These are phyloP conservation scores for Trametes elegans DNA, from an alignment of 768 basidiomycete genomes.

Conservation along the genomic window DNA sequence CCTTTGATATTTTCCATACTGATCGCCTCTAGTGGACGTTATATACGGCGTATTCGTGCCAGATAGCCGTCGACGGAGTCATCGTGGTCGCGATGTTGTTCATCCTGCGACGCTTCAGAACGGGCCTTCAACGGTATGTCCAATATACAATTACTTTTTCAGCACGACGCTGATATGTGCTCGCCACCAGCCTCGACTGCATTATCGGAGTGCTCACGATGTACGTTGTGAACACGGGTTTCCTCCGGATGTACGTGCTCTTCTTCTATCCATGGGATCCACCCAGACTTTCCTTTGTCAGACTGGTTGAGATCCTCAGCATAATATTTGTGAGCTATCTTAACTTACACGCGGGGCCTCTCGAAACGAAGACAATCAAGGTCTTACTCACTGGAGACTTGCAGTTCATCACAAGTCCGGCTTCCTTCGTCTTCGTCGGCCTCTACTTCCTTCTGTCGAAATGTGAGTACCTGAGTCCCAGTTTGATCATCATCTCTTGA, in stretches of 20 bases:
- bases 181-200: background rate
- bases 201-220: background rate
- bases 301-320: background rate
- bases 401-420: background rate
- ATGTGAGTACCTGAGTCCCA: background rate
- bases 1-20: no score
- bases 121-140: background rate
- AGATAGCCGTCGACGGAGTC: background rate
- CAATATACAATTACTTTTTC: background rate
- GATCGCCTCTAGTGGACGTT: background rate
- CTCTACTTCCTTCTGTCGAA: conserved; percentile 1
- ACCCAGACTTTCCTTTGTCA: background rate
- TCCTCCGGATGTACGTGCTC: background rate
- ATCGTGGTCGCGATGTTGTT: background rate
- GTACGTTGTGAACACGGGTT: conserved; percentile 8
- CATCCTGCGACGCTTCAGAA: background rate
- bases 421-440: background rate
- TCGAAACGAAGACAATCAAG: no score
- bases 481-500: background rate
- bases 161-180: background rate
- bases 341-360: no score
- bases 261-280: background rate
- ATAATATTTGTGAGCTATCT: background rate
- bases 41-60: conserved; percentile 2
- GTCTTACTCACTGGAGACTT: background rate